Conservation (phyloP, 768 basidiomycete genomes). For the Xerocomellus intermedius region DNA sequence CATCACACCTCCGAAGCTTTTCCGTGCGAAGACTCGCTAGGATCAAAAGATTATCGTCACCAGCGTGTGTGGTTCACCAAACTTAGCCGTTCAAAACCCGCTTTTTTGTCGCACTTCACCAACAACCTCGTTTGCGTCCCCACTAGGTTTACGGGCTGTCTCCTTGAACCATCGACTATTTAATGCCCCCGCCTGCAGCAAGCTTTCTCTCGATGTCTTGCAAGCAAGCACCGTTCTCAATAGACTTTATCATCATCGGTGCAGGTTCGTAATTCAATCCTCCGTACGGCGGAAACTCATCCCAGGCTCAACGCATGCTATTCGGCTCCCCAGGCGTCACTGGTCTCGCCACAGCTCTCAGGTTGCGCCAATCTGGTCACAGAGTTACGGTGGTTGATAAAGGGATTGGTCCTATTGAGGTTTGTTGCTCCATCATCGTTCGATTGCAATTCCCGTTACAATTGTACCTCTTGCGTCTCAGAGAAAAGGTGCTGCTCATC, state of each 20-base stretch:
- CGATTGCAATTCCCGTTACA: background rate
- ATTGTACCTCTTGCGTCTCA: slow-evolving; percentile 12
- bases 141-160: background rate
- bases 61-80: background rate
- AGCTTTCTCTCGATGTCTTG: slow-evolving; percentile 14
- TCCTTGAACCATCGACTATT: background rate
- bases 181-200: background rate
- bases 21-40: slow-evolving; percentile 23
- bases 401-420: slow-evolving; percentile 42
- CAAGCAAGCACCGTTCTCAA: slow-evolving; percentile 23
- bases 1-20: slow-evolving; percentile 6
- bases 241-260: slow-evolving; percentile 34
- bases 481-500: slow-evolving; percentile 42
- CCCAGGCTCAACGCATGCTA: background rate
- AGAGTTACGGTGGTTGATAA: slow-evolving; percentile 56
- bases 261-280: slow-evolving; percentile 22
- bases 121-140: background rate
- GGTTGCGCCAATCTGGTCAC: slow-evolving; percentile 59
- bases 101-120: background rate
- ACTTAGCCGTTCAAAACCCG: slow-evolving; percentile 22
- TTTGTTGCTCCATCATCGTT: slow-evolving; percentile 13
- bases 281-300: background rate
- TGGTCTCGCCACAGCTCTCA: slow-evolving; percentile 58
- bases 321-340: slow-evolving; percentile 36
- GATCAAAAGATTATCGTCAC: slow-evolving; percentile 10